Base-by-base conservation (phyloP, 2,329 filamentous ascomycete species). In the Nigrospora oryzae region DNA sequence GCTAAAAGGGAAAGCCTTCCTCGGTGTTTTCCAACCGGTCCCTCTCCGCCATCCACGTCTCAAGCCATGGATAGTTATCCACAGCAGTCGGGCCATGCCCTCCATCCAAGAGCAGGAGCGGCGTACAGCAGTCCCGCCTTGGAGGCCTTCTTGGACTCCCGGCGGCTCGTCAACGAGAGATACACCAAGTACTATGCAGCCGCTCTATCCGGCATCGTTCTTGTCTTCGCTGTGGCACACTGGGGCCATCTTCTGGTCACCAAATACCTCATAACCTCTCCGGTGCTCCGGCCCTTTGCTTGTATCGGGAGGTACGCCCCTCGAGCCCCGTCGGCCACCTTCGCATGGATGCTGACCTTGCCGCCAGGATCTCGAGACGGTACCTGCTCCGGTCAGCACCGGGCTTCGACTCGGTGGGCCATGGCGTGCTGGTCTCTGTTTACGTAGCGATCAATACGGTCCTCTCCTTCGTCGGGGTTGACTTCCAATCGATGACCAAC, bases 321-420 rank as follows among this genome's bases (percentile, higher is more conserved):
- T 23, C 23, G 5, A 28, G 2, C 23, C 23, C 23, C 23, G 8
- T 10, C 23, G 5, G 23, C 7, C 10, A 10, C 8, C 16, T 11
- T 14, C 16, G 32, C 2, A 7, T 36, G 11, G 30, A 10, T 13
- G 15, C 11, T 40, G 6, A 41, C 12, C 13, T 35, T 43, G 8
- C 17, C 7, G 14, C 23, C 6, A 53, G 48, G 35, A n/a, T 23
- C n/a, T 37, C 36, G 12, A 51, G 53, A 33, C 48, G 49, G 7
- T 13, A 53, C 5, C 54, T 60, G 36, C 55, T 66, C 39, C 53
- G 59, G 36, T 60, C 52, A 34, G 42, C 67, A 17, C 54, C 60
- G 16, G 64, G 62, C 12, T 68, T 70, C 44, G 60, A 61, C 11
- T 69, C 65, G 5, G 53, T 58, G 12, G 66, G 66, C 5, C 66